Conservation (phyloP, 2,329 filamentous ascomycete species). For the Fonsecaea nubica region DNA sequence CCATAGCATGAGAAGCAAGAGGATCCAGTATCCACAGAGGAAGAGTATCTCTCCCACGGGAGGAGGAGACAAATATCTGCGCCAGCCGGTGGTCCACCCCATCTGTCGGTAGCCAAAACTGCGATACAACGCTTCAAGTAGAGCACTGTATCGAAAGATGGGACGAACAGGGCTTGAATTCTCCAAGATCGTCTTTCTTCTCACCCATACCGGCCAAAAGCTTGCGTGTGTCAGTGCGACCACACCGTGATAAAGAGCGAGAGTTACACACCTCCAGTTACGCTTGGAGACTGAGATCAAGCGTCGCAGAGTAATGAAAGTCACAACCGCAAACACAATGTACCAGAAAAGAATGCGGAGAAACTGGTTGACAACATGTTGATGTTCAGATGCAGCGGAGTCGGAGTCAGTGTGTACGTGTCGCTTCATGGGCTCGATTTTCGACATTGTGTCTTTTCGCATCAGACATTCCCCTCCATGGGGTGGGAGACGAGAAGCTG, state of each 20-base stretch:
- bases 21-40: constrained; percentile 20
- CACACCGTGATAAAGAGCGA: background rate
- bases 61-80: constrained; percentile 21
- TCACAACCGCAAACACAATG: background rate
- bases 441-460: background rate
- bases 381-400: background rate
- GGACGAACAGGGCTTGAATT: background rate
- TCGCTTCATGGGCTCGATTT: background rate
- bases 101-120: background rate
- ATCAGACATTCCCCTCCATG: background rate
- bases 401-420: background rate
- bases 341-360: background rate
- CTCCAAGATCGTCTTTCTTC: background rate
- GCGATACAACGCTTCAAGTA: background rate
- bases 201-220: background rate
- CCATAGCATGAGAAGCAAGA: constrained; percentile 27
- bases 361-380: background rate
- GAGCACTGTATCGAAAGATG: background rate
- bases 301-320: background rate
- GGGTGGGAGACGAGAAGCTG: background rate
- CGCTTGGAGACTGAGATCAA: background rate
- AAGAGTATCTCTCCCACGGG: constrained; percentile 19
- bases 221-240: background rate
- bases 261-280: background rate
- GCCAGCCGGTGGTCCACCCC: constrained; percentile 2